These are phyloP conservation scores for Diaporthe helianthi DNA, from an alignment of 2,329 filamentous ascomycete genomes.

Conservation along the genomic window DNA sequence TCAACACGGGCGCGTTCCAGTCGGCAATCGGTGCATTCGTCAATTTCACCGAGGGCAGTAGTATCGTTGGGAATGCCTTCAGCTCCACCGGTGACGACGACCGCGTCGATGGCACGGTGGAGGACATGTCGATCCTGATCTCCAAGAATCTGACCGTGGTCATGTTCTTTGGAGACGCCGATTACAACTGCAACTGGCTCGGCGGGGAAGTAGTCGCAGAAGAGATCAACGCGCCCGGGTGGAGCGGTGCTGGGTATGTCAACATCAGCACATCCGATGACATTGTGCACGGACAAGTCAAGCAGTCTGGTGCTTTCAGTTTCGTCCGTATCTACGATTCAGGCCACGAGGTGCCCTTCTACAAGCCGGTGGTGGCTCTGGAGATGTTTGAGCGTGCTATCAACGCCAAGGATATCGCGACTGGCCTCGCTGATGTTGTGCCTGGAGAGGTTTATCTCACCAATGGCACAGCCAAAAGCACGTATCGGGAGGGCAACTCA, in stretches of 20 bases:
- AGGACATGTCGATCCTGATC: constrained; percentile 18
- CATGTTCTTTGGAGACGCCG: constrained; percentile 30
- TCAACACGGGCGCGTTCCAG: constrained; percentile 56
- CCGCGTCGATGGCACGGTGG: constrained; percentile 25
- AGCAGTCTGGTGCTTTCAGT: constrained; percentile 57
- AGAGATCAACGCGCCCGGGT: constrained; percentile 39
- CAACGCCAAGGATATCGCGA: constrained; percentile 56
- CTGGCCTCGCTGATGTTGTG: constrained; percentile 52
- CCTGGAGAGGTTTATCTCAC: constrained; percentile 44
- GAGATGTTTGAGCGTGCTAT: constrained; percentile 58
- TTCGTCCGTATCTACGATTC: constrained; percentile 55
- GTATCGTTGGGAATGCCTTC: constrained; percentile 23
- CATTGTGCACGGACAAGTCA: constrained; percentile 49
- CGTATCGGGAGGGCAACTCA: constrained; percentile 52
- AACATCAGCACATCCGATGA: constrained; percentile 39
- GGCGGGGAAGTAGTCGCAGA: constrained; percentile 28
- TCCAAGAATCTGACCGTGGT: constrained; percentile 28
- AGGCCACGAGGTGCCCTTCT: constrained; percentile 57
- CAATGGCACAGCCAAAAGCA: constrained; percentile 48
- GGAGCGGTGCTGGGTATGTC: constrained; percentile 42
- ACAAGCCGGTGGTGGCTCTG: constrained; percentile 57
- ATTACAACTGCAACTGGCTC: constrained; percentile 34
- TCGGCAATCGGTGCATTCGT: constrained; percentile 39
- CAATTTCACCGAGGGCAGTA: constrained; percentile 36
- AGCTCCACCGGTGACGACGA: constrained; percentile 30